These are phyloP conservation scores for Monosporascus sp. DNA, from an alignment of 2,329 filamentous ascomycete genomes.

Conservation along the genomic window DNA sequence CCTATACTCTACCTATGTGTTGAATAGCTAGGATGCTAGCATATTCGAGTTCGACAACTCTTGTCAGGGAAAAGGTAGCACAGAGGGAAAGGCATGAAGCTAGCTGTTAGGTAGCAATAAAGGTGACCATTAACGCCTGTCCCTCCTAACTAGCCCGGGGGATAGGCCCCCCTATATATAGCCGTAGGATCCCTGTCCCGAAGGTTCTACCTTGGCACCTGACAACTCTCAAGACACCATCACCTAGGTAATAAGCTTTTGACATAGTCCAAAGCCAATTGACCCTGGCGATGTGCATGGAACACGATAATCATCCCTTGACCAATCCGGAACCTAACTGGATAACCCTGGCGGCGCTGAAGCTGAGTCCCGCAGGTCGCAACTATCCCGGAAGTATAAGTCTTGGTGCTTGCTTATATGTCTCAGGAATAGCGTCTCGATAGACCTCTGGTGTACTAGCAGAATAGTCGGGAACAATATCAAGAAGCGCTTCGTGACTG, in stretches of 20 bases:
- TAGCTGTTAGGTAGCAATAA: too few relatives aligned
- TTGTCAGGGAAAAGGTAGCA: too few relatives aligned
- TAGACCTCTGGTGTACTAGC: background rate
- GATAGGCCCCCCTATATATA: too few relatives aligned
- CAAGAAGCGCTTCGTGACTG: background rate
- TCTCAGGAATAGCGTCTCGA: background rate
- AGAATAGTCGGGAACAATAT: background rate
- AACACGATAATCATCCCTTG: background rate
- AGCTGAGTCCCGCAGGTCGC: background rate
- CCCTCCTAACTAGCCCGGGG: too few relatives aligned
- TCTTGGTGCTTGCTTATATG: background rate
- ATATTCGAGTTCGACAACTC: background rate
- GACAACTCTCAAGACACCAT: background rate
- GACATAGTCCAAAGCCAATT: background rate
- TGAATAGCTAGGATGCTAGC: background rate
- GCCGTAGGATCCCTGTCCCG: too few relatives aligned
- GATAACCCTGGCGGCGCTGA: background rate
- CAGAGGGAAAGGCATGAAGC: too few relatives aligned
- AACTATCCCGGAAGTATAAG: background rate
- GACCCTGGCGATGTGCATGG: background rate
- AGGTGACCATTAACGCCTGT: too few relatives aligned
- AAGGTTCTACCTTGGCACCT: too few relatives aligned
- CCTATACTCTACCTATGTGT: background rate
- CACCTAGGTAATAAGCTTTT: background rate
- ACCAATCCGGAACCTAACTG: background rate